Conservation (phyloP, 1,284 basidiomycete genomes). For the Ustilago vetiveriae region DNA sequence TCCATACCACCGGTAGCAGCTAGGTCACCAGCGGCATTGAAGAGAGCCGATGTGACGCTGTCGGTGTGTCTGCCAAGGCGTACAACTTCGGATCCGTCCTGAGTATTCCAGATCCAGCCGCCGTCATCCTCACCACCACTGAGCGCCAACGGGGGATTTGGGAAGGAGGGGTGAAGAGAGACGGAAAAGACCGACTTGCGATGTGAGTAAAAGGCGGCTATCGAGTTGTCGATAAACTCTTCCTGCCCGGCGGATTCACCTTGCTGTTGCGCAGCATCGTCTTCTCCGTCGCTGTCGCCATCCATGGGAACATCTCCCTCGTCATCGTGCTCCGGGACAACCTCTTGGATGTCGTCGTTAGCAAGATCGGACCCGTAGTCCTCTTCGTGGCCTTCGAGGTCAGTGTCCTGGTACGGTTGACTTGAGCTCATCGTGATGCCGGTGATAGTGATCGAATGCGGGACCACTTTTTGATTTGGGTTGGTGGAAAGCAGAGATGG, state of each 20-base stretch:
- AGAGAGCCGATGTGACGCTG: conserved; percentile 82
- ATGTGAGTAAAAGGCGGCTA: conserved; percentile 65
- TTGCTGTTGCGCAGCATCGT: conserved; percentile 4
- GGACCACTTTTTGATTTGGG: not conserved
- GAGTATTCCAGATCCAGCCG: conserved; percentile 91
- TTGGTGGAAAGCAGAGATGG: not conserved
- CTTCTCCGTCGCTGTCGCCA: conserved; percentile 33
- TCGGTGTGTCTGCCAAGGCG: conserved; percentile 91
- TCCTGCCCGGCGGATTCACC: conserved; percentile 38
- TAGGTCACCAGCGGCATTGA: conserved; percentile 88
- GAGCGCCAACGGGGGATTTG: conserved; percentile 82
- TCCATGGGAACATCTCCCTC: conserved; percentile 51
- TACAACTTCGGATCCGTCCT: conserved; percentile 80
- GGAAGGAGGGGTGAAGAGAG: conserved; percentile 77
- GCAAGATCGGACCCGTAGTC: conserved; percentile 44
- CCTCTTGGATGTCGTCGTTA: conserved; percentile 44
- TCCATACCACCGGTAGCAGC: conserved; percentile 97
- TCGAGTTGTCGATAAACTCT: conserved; percentile 61
- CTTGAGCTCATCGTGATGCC: conserved; percentile 21
- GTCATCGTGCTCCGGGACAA: conserved; percentile 47
- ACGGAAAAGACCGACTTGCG: conserved; percentile 80
- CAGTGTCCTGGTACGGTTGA: conserved; percentile 21
- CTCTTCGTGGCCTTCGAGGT: conserved; percentile 38
- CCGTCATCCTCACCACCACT: conserved; percentile 96
- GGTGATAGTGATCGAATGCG: not conserved